Evolutionary conservation across 1,139 yeast genomes (phyloP), one percentile per base, ranked within the genome.

Genomic region (Saccharomycopsis hybrid): DNA sequence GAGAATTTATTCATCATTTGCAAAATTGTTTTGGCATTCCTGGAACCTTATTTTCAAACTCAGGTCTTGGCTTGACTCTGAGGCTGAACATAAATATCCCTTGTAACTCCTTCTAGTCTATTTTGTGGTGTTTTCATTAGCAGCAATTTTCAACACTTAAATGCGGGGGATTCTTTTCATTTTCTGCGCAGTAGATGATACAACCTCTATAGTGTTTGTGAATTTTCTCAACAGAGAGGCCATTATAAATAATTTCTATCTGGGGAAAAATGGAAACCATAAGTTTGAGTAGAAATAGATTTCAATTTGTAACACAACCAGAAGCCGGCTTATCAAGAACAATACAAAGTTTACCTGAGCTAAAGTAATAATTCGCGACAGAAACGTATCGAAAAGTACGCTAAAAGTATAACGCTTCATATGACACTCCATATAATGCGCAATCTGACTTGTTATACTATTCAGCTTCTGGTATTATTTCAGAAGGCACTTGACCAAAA

Each of bases 11-110:
- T 95, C 95, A 87, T 60, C 77, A 75, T 2, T 68, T 69, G 50
- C 78, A 80, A 67, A 86, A 86, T 60, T 86, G 95, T 47, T 69
- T 68, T 5, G 95, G 77, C 7, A 89, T 80, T 51, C 74, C 71
- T 42, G 96, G 95, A 40, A 84, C 88, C 52, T 66, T 64, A 42
- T 58, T 54, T 55, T 69, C 71, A 55, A 58, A 71, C 1, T 84
- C 86, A 8, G 66, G 62, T 47, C 63, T 64, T 82, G 8, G 95
- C 82, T 68, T 84, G 89, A 65, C 95, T 80, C 40, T 74, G 72
- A 39, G 87, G 84, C 44, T 64, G 60, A 33, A 82, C 81, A 59
- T 75, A 75, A 38, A 64, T 66, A 42, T 68, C 70, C 56, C 81
- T 68, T 7, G 69, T 54, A 28, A 78, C 70, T 8, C 78, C 78